Base-by-base conservation (phyloP, 2,329 filamentous ascomycete species). In the Myriosclerotinia curreyana region DNA sequence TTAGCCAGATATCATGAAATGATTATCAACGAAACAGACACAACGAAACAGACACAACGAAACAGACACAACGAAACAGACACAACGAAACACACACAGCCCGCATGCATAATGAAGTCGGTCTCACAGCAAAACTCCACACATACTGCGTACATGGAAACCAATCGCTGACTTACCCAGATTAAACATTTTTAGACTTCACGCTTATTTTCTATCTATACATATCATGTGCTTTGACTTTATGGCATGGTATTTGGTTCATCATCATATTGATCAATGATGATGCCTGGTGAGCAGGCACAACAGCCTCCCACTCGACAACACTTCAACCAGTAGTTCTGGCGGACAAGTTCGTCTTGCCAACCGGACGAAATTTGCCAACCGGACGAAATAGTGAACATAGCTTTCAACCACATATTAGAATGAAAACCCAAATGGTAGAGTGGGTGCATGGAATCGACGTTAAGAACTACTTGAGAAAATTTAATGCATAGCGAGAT, bases 1-100 rank as follows among this genome's bases (percentile, higher is more conserved):
- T 48, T 28, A 25, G 31, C n/a, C 54, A 34, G n/a, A 56, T 20
- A 46, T 56, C 25, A 56, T 40, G 40, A 46, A 40, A 56, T 22
- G 40, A 58, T 15, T n/a, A 22, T 58, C 28, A 31, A 31, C 28
- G 28, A 31, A 31, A 31, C 5, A 31, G 6, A 31, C 42, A 36
- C 55, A 48, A n/a, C n/a, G n/a, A n/a, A n/a, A n/a, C n/a, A n/a
- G n/a, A n/a, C n/a, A n/a, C n/a, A n/a, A n/a, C n/a, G n/a, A n/a
- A n/a, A n/a, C n/a, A n/a, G n/a, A n/a, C n/a, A n/a, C 28, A 31
- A 31, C 28, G 28, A 31, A 31, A 31, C 5, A 31, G 6, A 31
- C n/a, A n/a, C n/a, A n/a, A n/a, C n/a, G n/a, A 46, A 25, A 17
- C 42, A 28, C 36, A 34, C 42, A 36, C 55, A 48, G 55, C 40